Evolutionary conservation across 768 basidiomycete species (phyloP), one percentile per base, ranked within the genome.

Genomic region (Lactarius pseudohatsudake): DNA sequence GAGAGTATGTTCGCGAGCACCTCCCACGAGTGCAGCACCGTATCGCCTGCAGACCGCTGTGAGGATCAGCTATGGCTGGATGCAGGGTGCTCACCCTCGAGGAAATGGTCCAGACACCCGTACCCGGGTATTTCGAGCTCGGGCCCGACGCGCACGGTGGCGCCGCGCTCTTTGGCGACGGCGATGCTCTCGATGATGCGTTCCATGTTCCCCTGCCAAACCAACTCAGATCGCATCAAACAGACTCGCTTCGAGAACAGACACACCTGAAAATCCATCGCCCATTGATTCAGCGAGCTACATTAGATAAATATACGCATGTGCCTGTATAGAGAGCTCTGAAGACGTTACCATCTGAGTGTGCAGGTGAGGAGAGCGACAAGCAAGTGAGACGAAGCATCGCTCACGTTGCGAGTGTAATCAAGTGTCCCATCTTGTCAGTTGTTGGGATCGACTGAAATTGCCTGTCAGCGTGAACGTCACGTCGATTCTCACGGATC

Each of bases 41-140:
- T 99, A 74, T 99, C 97, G 56, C 96, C 96, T 98, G 74, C 26
- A 7, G 13, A 63, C 56, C 11, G 4, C 26, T 10, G 6, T 53
- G 22, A 53, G 13, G 6, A 50, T 26, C 22, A 26, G 50, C 50
- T 26, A 16, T 13, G 22, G 4, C 9, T 22, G 26, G 26, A 26
- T 13, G 50, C 20, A 22, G 26, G 18, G 4, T 11, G 13, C 65
- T 50, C 62, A 93, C 96, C 96, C 81, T 99, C 97, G 0, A 98
- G 81, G 75, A 98, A 99, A 73, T 98, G 96, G 74, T 99, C 97
- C 60, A 94, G 82, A 77, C 97, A 99, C 3, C 97, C 97, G 79
- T 98, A 99, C 4, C 96, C 97, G 28, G 96, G 90, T 68, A 99
- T 94, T 78, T 99, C 97, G 7, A 98, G 82, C 74, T 98, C 97